Evolutionary conservation across 2,329 filamentous ascomycete species (phyloP), one percentile per base, ranked within the genome.

Genomic region (Trichocomaceae sp.): DNA sequence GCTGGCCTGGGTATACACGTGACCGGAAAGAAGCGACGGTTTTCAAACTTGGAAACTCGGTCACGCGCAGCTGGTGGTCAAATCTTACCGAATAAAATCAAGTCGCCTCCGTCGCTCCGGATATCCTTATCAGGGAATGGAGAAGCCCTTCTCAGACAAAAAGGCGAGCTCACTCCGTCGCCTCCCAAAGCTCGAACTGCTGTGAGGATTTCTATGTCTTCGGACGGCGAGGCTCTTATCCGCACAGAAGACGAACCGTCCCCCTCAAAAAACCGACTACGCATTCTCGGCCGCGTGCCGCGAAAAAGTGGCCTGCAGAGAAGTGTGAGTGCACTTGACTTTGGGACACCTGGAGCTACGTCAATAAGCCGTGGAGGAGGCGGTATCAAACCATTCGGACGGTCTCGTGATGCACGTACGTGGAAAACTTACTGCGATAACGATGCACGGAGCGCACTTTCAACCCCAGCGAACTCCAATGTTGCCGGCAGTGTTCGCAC

Each of bases 391-490:
- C 74, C 75, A 33, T 83, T 85, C 54, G 88, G 88, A 53, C 82
- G 92, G 55, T 96, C 91, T 55, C 84, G 89, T 53, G 88, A 96
- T 69, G 88, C 90, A 17, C 84, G 90, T 50, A 88, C 87, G 6
- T 96, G 92, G 92, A 89, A 95, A 65, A 90, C 90, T 55, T 91
- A 88, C 74, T 92, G 89, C 64, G 89, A 95, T 66, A 84, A 85
- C 7, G 88, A 93, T 61, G 77, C 82, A 50, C 84, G 87, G 44
- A 88, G 90, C 64, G 87, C 90, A 61, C 75, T 96, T 54, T 90
- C 86, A 20, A 82, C 82, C n/a, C 86, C 89, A 61, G 87, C 88
- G 9, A 87, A 92, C 71, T 84, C 88, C 62, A 89, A 95, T 66
- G 83, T 83, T 7, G 88, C 58, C 2, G 55, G 61, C 2, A 61